A percentile compares a stretch with the other conserved stretches of the same genome.
These are phyloP conservation scores for Coemansia sp. DNA, from an alignment of 192 early-diverging fungal species.

Conservation along the genomic window DNA sequence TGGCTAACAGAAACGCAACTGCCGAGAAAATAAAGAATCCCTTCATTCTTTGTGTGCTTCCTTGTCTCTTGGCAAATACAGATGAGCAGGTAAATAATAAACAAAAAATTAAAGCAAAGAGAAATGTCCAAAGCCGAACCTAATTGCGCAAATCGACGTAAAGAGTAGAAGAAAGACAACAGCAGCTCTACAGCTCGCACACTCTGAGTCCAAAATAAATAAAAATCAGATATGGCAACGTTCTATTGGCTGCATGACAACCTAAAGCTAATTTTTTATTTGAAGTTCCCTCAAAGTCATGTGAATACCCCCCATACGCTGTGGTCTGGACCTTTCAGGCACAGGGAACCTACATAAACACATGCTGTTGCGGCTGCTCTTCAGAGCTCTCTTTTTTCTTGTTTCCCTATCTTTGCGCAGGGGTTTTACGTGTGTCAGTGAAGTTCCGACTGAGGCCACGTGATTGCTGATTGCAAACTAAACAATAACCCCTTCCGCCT, in stretches of 20 bases:
- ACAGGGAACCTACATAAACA: neutral
- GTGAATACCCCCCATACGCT: conserved; percentile 7
- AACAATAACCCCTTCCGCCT: conserved; percentile 29
- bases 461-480: conserved; percentile 53
- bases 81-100: conserved; percentile 5
- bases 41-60: conserved; percentile 18
- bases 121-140: neutral
- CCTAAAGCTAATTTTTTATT: too few species aligned
- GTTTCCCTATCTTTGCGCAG: conserved; percentile 45
- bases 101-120: neutral
- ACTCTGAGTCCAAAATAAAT: neutral
- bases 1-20: conserved; percentile 12
- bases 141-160: neutral
- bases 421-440: conserved; percentile 48
- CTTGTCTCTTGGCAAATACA: neutral
- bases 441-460: conserved; percentile 52
- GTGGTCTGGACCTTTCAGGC: neutral
- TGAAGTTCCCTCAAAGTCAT: neutral
- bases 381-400: neutral
- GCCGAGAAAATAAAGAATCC: conserved; percentile 13
- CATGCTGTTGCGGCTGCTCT: neutral
- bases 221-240: conserved; percentile 15
- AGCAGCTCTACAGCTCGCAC: neutral
- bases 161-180: neutral
- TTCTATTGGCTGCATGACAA: conserved; percentile 12